Conservation (phyloP, 176 grass and related monocot genomes). For the Melocanna baccifera region DNA sequence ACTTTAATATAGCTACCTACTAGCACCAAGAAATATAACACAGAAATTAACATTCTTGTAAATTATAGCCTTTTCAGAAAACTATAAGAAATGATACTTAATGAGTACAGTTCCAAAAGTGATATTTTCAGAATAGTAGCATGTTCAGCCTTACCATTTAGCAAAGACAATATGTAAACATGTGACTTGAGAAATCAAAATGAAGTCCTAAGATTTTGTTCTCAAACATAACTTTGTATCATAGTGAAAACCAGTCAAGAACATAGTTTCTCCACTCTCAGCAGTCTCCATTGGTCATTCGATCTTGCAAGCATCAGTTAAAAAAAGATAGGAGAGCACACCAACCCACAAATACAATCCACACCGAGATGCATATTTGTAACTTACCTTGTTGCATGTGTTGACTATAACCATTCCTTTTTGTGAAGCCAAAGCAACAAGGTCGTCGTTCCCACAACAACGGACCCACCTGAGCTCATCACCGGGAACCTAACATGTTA, state of each 20-base stretch:
- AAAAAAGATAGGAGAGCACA: not conserved
- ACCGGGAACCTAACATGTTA: constrained; percentile 56
- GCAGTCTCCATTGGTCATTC: not conserved
- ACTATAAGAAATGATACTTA: not conserved
- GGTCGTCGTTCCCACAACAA: constrained; percentile 69
- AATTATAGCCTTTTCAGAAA: constrained; percentile 5
- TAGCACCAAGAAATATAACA: not conserved
- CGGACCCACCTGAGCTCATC: constrained; percentile 95
- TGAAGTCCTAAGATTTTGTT: not conserved
- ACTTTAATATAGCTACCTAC: not conserved
- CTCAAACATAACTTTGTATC: constrained; percentile 10
- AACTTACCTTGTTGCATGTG: constrained; percentile 75
- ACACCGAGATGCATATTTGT: constrained; percentile 2
- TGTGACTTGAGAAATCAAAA: constrained; percentile 7
- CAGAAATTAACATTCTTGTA: not conserved
- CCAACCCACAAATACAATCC: constrained; percentile 9
- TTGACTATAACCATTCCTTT: constrained; percentile 90
- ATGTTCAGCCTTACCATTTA: not conserved
- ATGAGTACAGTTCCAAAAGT: not conserved
- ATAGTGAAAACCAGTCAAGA: not conserved
- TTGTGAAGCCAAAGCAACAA: constrained; percentile 89
- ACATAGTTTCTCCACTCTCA: not conserved
- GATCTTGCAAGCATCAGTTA: constrained; percentile 16
- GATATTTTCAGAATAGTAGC: not conserved
- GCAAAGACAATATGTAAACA: not conserved